Base-by-base conservation (phyloP, 768 basidiomycete genomes). In the Dendrothele bispora region DNA sequence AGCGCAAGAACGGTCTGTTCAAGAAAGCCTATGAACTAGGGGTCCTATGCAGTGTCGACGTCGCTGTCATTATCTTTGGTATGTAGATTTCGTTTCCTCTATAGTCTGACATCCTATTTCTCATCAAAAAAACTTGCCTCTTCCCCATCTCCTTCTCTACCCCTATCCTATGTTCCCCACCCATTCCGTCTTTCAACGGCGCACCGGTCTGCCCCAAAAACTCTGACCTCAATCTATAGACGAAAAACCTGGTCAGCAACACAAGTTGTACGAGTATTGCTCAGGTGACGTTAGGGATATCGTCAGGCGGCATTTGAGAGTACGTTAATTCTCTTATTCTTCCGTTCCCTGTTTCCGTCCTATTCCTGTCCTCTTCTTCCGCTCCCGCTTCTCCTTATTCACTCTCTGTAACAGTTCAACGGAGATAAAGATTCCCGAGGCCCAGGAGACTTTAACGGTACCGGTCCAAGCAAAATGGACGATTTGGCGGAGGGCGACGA, bases 11-110 rank as follows among this genome's bases (percentile, higher is more conserved):
- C 50, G 84, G 85, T 1, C 73, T 86, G 48, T 86, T 86, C 81
- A 87, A 86, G 63, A 87, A 87, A 58, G 84, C 85, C 1, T 86
- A 86, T 60, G 85, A 86, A 63, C 80, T 86, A 43, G 84, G 85
- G n/a, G 85, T 87, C 5, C 75, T 86, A 34, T 87, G 85, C 63
- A 84, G 83, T 10, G 84, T 86, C 53, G 84, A 86, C 54, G 83
- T 86, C 20, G 84, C 83, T 1, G 84, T 86, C 61, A 80, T 86
- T 61, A 84, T 86, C 56, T 86, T 86, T 47, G 85, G 84, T 82
- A 39, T 46, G 75, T 61, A 24, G 21, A 29, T 43, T 32, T 58
- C 60, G 58, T 58, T 60, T 54, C 50, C 27, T 32, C 11, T n/a
- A 28, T 21, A 18, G 17, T 17, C 43, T 44, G 39, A 14, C 27